Evolutionary conservation across 257 asterid species (phyloP).

Genomic region (Salvia miltiorrhiza): DNA sequence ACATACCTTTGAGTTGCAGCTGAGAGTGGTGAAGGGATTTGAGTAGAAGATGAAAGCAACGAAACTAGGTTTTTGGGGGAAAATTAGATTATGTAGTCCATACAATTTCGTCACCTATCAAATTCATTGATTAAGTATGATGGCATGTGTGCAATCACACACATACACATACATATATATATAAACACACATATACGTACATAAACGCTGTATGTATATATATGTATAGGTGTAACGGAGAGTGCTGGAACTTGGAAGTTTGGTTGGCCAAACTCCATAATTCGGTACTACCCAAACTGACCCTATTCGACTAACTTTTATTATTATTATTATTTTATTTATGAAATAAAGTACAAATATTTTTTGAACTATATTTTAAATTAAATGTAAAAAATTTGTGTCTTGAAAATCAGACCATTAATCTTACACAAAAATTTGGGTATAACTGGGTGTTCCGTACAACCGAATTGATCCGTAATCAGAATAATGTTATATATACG

Average conservation of each 20-base stretch:
- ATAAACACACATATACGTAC: background rate
- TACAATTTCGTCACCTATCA: conserved; percentile 15
- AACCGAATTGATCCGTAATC: too few species aligned
- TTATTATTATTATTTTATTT: background rate
- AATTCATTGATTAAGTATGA: conserved; percentile 13
- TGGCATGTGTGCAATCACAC: background rate
- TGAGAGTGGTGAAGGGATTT: conserved; percentile 19
- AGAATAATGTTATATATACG: too few species aligned
- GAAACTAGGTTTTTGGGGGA: conserved; percentile 30
- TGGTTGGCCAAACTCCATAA: conserved; percentile 38
- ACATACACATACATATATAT: background rate
- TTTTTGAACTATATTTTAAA: too few species aligned
- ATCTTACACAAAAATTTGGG: too few species aligned
- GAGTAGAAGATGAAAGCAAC: conserved; percentile 18
- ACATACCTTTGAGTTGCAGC: conserved; percentile 28
- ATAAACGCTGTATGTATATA: conserved; percentile 26
- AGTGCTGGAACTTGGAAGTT: conserved; percentile 25
- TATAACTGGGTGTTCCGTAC: too few species aligned
- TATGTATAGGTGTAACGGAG: conserved; percentile 28
- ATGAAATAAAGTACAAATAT: too few species aligned
- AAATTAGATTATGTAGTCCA: conserved; percentile 16
- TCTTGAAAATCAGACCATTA: too few species aligned
- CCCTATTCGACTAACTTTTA: conserved; percentile 15
- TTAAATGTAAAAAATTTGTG: too few species aligned
- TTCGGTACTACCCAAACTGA: conserved; percentile 30